Conservation (phyloP, 192 early-diverging fungal genomes). For the Coemansia sp. region DNA sequence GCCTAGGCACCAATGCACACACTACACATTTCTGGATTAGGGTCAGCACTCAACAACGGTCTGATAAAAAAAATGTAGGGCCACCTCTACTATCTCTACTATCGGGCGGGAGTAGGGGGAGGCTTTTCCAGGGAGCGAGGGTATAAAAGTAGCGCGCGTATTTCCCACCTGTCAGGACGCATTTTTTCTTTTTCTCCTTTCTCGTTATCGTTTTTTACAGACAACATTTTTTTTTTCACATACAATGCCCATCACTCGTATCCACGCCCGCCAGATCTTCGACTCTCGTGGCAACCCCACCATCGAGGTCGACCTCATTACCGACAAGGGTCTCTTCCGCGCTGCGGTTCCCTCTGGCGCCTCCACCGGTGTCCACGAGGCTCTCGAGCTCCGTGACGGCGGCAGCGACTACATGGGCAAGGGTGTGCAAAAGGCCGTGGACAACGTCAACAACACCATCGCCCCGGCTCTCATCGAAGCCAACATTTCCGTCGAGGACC, state of each 20-base stretch:
- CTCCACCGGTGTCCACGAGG: slow-evolving; percentile 98
- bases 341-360: slow-evolving; percentile 98
- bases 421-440: slow-evolving; percentile 87
- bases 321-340: slow-evolving; percentile 91
- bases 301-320: slow-evolving; percentile 96
- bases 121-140: not conserved
- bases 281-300: slow-evolving; percentile 99
- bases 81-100: not conserved
- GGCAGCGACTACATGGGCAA: slow-evolving; percentile 91
- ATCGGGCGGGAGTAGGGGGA: not conserved
- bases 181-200: not conserved
- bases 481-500: slow-evolving; percentile 81
- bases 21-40: slow-evolving; percentile 7
- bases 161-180: slow-evolving; percentile 6
- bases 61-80: slow-evolving; percentile 6
- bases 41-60: not conserved
- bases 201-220: not conserved
- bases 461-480: slow-evolving; percentile 80
- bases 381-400: slow-evolving; percentile 94
- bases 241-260: slow-evolving; percentile 68
- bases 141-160: slow-evolving; percentile 2
- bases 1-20: not conserved
- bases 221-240: not conserved
- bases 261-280: slow-evolving; percentile 95
- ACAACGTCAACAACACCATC: slow-evolving; percentile 88